Evolutionary conservation across 331 rosid species (phyloP).

Genomic region (Prunus yedoensis): DNA sequence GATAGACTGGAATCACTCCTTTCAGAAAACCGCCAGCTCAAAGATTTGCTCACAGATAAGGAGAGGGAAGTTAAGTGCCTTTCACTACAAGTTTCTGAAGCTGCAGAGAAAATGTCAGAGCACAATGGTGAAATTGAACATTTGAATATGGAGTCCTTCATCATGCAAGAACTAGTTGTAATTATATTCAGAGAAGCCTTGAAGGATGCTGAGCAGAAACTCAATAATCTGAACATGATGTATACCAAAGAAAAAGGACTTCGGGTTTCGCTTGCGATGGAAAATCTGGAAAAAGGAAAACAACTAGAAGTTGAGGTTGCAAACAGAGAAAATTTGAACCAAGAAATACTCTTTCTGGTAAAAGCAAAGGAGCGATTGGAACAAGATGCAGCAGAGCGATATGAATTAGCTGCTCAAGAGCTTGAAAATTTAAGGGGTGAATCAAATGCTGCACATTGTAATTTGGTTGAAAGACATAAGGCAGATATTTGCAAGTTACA

Average conservation of each 20-base stretch:
- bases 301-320: conserved; percentile 39
- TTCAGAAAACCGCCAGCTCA: conserved; percentile 36
- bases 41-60: conserved; percentile 54
- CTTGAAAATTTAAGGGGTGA: conserved; percentile 41
- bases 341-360: conserved; percentile 34
- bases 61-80: conserved; percentile 46
- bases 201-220: conserved; percentile 48
- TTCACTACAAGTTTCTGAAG: conserved; percentile 57
- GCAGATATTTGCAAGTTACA: conserved; percentile 28
- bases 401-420: conserved; percentile 43
- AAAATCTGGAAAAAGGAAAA: conserved; percentile 23
- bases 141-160: conserved; percentile 49
- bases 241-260: conserved; percentile 26
- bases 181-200: conserved; percentile 53
- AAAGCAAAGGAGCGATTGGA: conserved; percentile 51
- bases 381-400: conserved; percentile 32
- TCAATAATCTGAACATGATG: conserved; percentile 25
- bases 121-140: conserved; percentile 42
- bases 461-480: conserved; percentile 42
- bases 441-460: conserved; percentile 34
- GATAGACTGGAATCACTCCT: conserved; percentile 39
- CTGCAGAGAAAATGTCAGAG: conserved; percentile 39
- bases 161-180: conserved; percentile 46
- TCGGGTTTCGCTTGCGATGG: conserved; percentile 32
- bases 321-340: conserved; percentile 39